These are phyloP conservation scores for Leccinum fallax DNA, from an alignment of 1,284 basidiomycete genomes.

Conservation along the genomic window DNA sequence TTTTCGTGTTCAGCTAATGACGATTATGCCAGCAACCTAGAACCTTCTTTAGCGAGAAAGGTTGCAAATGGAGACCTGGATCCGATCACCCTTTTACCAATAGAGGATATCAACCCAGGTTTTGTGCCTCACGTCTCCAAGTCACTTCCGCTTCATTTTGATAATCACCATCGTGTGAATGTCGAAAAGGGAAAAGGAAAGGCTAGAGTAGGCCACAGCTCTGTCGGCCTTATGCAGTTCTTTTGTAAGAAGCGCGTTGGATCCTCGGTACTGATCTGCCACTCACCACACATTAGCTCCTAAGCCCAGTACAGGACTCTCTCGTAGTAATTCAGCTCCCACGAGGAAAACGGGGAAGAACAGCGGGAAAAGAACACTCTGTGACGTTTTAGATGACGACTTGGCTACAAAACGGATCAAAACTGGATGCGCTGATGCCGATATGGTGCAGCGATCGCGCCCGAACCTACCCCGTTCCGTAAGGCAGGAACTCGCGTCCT, in stretches of 20 bases:
- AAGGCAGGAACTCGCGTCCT: constrained; percentile 12
- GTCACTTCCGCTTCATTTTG: constrained; percentile 39
- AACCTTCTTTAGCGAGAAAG: constrained; percentile 57
- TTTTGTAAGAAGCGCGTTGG: constrained; percentile 52
- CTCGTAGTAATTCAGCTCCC: constrained; percentile 34
- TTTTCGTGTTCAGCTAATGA: constrained; percentile 13
- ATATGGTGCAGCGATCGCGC: constrained; percentile 38
- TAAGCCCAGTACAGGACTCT: constrained; percentile 39
- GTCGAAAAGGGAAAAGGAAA: constrained; percentile 45
- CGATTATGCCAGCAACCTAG: constrained; percentile 52
- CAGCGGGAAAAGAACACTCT: constrained; percentile 74
- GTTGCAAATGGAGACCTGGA: constrained; percentile 80
- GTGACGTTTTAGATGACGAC: constrained; percentile 69
- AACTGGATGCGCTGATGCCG: constrained; percentile 30
- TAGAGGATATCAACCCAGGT: constrained; percentile 79
- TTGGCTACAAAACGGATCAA: constrained; percentile 52
- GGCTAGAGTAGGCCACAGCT: constrained; percentile 39
- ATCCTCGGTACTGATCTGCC: constrained; percentile 30
- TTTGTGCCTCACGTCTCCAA: constrained; percentile 56
- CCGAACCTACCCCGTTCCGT: constrained; percentile 23
- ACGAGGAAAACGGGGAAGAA: constrained; percentile 49
- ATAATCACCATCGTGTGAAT: constrained; percentile 32
- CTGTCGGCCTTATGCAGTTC: constrained; percentile 55
- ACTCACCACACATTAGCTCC: constrained; percentile 44
- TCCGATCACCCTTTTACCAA: constrained; percentile 72